Conservation (phyloP, 331 rosid genomes). For the Malus hybrid region DNA sequence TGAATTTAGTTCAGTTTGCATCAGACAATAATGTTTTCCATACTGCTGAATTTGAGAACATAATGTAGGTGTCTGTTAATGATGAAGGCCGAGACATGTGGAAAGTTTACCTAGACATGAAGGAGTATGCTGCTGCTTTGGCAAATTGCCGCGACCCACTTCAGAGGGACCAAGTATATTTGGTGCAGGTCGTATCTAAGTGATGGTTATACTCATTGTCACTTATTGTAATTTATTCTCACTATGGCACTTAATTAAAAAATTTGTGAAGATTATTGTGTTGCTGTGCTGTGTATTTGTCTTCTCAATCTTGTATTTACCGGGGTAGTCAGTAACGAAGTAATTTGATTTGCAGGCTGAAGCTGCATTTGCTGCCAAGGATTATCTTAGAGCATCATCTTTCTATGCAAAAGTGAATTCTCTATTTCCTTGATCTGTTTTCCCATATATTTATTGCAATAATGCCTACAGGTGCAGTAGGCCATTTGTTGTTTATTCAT, state of each 20-base stretch:
- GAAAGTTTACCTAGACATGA: conserved; percentile 96
- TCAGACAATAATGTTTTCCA: conserved; percentile 13
- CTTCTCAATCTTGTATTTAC: not conserved
- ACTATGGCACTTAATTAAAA: not conserved
- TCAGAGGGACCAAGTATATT: conserved; percentile 93
- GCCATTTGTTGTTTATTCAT: not conserved
- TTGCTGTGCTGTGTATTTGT: not conserved
- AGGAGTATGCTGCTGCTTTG: conserved; percentile 83
- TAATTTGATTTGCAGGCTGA: conserved; percentile 77
- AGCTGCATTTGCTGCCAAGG: conserved; percentile 76
- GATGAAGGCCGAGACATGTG: conserved; percentile 98
- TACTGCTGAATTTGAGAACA: conserved; percentile 28
- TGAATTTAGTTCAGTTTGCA: conserved; percentile 15
- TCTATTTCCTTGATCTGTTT: conserved; percentile 18
- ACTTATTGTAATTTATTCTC: not conserved
- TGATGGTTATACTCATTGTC: not conserved
- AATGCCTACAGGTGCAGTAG: not conserved
- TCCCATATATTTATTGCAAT: not conserved
- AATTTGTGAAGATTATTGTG: not conserved
- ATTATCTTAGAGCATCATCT: conserved; percentile 87
- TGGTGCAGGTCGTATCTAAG: conserved; percentile 54
- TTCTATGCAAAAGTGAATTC: conserved; percentile 79
- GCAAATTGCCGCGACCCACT: conserved; percentile 87
- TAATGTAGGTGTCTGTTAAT: conserved; percentile 73
- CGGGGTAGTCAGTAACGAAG: conserved; percentile 13